A percentile compares a stretch with the other conserved stretches of the same genome.
phyloP scores from a whole-genome alignment of 257 asterid genomes.

The Eucommia ulmoides region DNA sequence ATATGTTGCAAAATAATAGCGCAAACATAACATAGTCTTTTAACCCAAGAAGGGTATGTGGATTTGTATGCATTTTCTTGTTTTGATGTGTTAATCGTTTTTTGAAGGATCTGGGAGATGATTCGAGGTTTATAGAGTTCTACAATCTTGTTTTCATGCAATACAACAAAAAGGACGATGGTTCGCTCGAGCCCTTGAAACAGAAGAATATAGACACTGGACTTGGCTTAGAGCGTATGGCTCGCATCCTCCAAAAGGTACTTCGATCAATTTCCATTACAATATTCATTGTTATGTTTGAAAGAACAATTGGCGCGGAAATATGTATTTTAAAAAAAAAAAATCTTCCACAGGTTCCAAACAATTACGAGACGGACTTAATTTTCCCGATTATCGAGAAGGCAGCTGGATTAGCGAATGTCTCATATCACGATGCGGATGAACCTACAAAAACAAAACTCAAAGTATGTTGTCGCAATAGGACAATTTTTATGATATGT shows the following conservation, averaged over 20 bases:
- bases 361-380: slow-evolving; percentile 87
- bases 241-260: slow-evolving; percentile 86
- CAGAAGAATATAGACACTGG: slow-evolving; percentile 96
- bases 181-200: slow-evolving; percentile 90
- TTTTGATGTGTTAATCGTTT: slow-evolving; percentile 2
- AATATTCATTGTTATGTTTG: too few relatives aligned
- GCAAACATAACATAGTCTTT: too few relatives aligned
- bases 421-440: slow-evolving; percentile 52
- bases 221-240: slow-evolving; percentile 93
- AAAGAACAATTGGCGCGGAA: too few relatives aligned
- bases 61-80: slow-evolving; percentile 2
- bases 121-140: slow-evolving; percentile 89
- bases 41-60: too few relatives aligned
- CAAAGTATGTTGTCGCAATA: slow-evolving; percentile 32
- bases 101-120: slow-evolving; percentile 88
- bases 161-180: slow-evolving; percentile 81
- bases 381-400: slow-evolving; percentile 78
- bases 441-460: slow-evolving; percentile 58
- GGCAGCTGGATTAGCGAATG: slow-evolving; percentile 67
- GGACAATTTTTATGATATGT: slow-evolving; percentile 4
- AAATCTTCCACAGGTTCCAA: slow-evolving; percentile 80
- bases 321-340: too few relatives aligned
- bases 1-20: too few relatives aligned
- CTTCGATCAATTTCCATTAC: too few relatives aligned
- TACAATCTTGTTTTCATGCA: slow-evolving; percentile 96